phyloP scores from a whole-genome alignment of 805 yeast species.

The Ogataea salicorniae region DNA sequence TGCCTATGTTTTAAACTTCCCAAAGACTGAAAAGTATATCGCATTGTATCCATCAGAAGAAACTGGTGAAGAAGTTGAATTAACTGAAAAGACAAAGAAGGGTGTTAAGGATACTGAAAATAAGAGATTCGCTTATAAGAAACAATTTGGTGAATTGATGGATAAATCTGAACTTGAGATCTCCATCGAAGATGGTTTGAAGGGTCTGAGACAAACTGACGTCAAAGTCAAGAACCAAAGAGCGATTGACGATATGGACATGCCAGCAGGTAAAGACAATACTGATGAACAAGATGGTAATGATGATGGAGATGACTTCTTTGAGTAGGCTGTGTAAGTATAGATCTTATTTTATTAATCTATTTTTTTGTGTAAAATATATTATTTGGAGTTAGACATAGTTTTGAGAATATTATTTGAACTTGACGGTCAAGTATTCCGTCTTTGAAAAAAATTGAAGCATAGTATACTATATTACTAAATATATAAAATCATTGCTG shows the following conservation, averaged over 20 bases:
- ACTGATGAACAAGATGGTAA: constrained; percentile 7
- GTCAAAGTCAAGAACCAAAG: constrained; percentile 8
- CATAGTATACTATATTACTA: background rate
- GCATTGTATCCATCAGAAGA: constrained; percentile 57
- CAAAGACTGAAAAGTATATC: constrained; percentile 73
- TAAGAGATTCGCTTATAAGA: constrained; percentile 42
- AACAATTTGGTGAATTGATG: constrained; percentile 46
- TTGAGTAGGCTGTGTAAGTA: constrained; percentile 19
- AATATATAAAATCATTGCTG: too few relatives aligned
- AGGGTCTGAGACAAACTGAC: constrained; percentile 25
- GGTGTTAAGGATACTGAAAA: constrained; percentile 42
- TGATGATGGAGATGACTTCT: constrained; percentile 28
- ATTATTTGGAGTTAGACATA: background rate
- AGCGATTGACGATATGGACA: constrained; percentile 11
- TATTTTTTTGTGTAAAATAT: background rate
- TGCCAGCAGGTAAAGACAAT: background rate
- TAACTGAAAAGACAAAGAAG: constrained; percentile 32
- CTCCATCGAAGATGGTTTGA: constrained; percentile 40
- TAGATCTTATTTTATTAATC: too few relatives aligned
- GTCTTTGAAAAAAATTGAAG: background rate
- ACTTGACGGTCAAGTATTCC: too few relatives aligned
- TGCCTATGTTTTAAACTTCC: constrained; percentile 72
- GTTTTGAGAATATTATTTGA: background rate
- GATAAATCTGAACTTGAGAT: constrained; percentile 52
- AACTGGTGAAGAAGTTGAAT: constrained; percentile 27